These are phyloP conservation scores for Globisporangium sylvaticum DNA, from an alignment of 352 stramenopile species.

Conservation along the genomic window DNA sequence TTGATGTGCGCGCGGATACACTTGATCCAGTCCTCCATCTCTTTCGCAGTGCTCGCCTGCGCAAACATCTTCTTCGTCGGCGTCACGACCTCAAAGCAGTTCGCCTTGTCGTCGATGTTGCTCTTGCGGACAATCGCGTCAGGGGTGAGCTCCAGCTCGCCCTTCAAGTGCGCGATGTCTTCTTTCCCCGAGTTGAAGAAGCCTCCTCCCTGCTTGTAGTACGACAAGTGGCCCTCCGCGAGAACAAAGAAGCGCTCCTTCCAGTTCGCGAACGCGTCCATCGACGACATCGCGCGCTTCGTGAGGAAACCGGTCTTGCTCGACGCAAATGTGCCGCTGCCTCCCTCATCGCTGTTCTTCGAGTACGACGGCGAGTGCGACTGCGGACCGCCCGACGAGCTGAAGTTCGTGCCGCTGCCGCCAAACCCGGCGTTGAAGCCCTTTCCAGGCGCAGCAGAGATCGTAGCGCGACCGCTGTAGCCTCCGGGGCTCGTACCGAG, in stretches of 20 bases:
- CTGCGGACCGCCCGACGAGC: slow-evolving; percentile 9
- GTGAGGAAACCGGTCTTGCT: slow-evolving; percentile 85
- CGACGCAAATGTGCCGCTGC: slow-evolving; percentile 49
- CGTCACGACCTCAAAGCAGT: slow-evolving; percentile 85
- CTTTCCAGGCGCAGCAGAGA: slow-evolving; percentile 43
- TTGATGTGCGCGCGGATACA: slow-evolving; percentile 77
- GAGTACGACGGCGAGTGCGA: slow-evolving; percentile 15
- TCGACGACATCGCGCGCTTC: slow-evolving; percentile 84
- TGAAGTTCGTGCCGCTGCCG: slow-evolving; percentile 19
- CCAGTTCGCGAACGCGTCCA: slow-evolving; percentile 88
- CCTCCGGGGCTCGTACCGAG: slow-evolving; percentile 40
- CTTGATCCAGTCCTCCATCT: slow-evolving; percentile 89
- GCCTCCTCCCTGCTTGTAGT: slow-evolving; percentile 84
- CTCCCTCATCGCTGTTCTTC: slow-evolving; percentile 26
- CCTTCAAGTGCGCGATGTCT: slow-evolving; percentile 84
- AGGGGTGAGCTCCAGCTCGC: slow-evolving; percentile 73
- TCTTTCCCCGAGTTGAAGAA: slow-evolving; percentile 87
- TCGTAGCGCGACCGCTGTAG: slow-evolving; percentile 48
- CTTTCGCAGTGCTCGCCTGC: slow-evolving; percentile 69
- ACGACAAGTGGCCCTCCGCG: slow-evolving; percentile 76
- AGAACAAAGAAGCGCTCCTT: slow-evolving; percentile 88
- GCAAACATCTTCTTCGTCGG: slow-evolving; percentile 85
- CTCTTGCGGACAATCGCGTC: slow-evolving; percentile 81
- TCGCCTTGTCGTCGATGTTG: slow-evolving; percentile 84
- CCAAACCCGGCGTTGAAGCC: slow-evolving; percentile 19